Evolutionary conservation across 192 early-diverging fungal species (phyloP).

Genomic region (Podochytrium sp.): DNA sequence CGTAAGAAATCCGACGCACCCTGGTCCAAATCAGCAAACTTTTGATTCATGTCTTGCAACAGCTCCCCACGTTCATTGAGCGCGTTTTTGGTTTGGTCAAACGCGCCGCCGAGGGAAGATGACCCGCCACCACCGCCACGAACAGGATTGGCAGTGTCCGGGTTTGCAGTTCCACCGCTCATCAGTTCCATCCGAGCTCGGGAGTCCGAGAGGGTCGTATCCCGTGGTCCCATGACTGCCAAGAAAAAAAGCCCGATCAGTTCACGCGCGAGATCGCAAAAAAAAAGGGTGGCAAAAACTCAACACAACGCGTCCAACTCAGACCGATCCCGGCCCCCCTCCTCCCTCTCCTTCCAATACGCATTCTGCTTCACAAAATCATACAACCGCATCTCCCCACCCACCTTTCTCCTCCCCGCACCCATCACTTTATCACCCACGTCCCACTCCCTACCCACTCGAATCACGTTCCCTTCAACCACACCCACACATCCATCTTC

Average conservation of each 20-base stretch:
- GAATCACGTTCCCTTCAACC: background rate
- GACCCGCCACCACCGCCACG: background rate
- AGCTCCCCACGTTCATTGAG: conserved; percentile 74
- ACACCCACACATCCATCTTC: background rate
- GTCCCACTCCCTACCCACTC: background rate
- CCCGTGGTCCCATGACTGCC: background rate
- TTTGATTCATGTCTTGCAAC: conserved; percentile 58
- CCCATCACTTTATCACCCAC: background rate
- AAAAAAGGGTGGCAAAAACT: background rate
- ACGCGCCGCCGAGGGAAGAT: conserved; percentile 3
- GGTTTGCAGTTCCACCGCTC: no score
- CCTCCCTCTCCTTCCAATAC: background rate
- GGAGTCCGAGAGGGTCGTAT: background rate
- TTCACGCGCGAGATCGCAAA: background rate
- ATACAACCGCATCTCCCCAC: background rate
- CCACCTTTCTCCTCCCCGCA: background rate
- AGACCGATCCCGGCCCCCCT: background rate
- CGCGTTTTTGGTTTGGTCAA: conserved; percentile 26
- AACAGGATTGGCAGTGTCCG: background rate
- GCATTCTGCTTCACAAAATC: conserved; percentile 27
- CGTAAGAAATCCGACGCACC: conserved; percentile 59
- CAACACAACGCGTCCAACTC: conserved; percentile 10
- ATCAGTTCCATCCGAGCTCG: background rate
- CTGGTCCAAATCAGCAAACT: conserved; percentile 60
- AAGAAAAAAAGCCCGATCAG: background rate